Evolutionary conservation across 805 yeast genomes (phyloP), one percentile per base, ranked within the genome.

Genomic region (Tetrapisispora nanseiensis): DNA sequence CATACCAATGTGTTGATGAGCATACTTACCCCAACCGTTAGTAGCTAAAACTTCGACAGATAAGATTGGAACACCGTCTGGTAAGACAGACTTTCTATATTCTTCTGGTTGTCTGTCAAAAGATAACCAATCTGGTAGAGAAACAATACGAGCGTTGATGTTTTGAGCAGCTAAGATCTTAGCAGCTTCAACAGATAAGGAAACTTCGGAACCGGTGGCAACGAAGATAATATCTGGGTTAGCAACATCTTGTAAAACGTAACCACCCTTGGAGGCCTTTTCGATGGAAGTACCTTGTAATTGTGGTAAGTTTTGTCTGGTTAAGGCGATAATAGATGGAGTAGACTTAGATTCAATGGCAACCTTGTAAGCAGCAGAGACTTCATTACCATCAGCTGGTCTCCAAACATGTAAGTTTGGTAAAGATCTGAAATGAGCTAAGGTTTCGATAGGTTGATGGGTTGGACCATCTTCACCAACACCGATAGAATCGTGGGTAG

Each of bases 1-100:
- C 62, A 90, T 75, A 69, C 96, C 96, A 59, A 90, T 86, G 68
- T 86, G 95, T 73, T 84, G 92, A 72, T 90, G 97, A 47, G 97
- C 77, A 74, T 86, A 92, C 70, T 80, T 83, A 57, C 82, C 72
- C 98, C 98, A 90, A 46, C 96, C 95, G 57, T 76, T 71, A 41
- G 95, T 79, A 45, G 94, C 68, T 78, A 87, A 75, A 42, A 86
- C 97, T 77, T 90, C 98, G 51, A 89, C 84, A 41, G 97, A 86
- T 68, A 90, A 51, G 62, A 86, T 79, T 66, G 97, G 97, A 44
- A 84, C 78, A 60, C 92, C 94, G 62, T 89, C 92, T 63, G 98
- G 97, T 68, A 90, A 75, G 47, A 92, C 90, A 46, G 86, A 74
- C 59, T 84, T 74, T 70, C 72, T 74, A 76, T 90, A 90, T 59